Base-by-base conservation (phyloP, 2,329 filamentous ascomycete genomes). In the Pseudogymnoascus sp. region DNA sequence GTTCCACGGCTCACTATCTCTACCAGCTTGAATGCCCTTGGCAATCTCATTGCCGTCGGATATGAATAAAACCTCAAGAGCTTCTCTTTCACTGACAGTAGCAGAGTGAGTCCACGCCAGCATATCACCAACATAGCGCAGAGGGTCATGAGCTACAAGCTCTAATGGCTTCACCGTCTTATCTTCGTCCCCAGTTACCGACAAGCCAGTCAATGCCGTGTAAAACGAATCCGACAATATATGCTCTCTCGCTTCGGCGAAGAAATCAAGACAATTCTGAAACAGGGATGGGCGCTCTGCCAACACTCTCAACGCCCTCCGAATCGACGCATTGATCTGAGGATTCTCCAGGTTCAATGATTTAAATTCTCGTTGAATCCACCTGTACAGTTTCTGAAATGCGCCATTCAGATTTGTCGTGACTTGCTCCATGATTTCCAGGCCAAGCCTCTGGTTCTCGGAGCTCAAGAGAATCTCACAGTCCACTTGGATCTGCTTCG, bases 101-200 rank as follows among this genome's bases (percentile, higher is more conserved):
- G 92, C 90, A 0, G 94, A 96, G 73, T 99, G 94, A 5, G 89
- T 86, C 94, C 94, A 99, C 4, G 94, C 94, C 12, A 99, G 82
- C 92, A 99, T 99, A 72, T 99, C 94, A 61, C 94, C 92, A 2
- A 95, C 86, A 73, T 97, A 97, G 17, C 94, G 86, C 27, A 97
- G 77, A 1, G 91, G 88, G 71, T 99, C 94, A 72, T 97, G 93
- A 0, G 94, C 93, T 9, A 88, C 89, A 68, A 97, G 84, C 72
- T 99, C 93, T 66, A 99, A 99, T 0, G 94, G 93, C 71, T 97
- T 97, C 36, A 88, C 79, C 2, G 82, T 82, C 25, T 78, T 77
- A 65, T 89, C 84, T 48, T 82, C 80, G 27, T 80, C 79, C 0
- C 84, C 82, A 9, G 80, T 81, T 5, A 83, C 77, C 10, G 81